Conservation (phyloP, 139 green algal genomes). For the Chara braunii region DNA sequence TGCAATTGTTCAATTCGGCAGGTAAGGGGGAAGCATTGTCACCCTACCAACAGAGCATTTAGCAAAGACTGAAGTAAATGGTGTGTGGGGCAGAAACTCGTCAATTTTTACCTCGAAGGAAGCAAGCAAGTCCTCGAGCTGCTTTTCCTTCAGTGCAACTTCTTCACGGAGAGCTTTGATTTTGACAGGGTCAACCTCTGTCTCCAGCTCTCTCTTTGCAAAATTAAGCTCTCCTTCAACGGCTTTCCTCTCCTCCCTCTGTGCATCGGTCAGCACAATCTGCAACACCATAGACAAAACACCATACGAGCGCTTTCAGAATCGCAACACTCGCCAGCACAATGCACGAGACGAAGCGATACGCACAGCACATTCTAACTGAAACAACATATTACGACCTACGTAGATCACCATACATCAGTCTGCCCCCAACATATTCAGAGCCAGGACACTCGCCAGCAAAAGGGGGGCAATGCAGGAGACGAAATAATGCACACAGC, state of each 20-base stretch:
- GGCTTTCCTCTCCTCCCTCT: slow-evolving; percentile 40
- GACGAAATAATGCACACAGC: too few species aligned
- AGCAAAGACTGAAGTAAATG: too few species aligned
- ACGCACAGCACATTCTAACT: neutral
- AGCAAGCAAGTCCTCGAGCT: slow-evolving; percentile 30
- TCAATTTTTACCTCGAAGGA: slow-evolving; percentile 43
- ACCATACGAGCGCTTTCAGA: neutral
- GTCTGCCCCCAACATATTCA: too few species aligned
- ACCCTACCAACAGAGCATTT: too few species aligned
- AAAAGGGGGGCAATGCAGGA: too few species aligned
- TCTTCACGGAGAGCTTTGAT: slow-evolving; percentile 29
- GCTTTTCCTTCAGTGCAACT: slow-evolving; percentile 25
- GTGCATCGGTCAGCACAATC: slow-evolving; percentile 29
- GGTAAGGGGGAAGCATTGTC: too few species aligned
- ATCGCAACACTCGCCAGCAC: neutral
- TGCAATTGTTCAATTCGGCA: too few species aligned
- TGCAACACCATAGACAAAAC: too few species aligned
- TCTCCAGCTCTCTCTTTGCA: slow-evolving; percentile 35
- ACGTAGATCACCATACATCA: too few species aligned
- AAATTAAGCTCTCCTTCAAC: slow-evolving; percentile 35
- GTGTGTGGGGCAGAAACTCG: neutral
- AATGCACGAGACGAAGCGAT: neutral
- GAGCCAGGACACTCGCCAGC: too few species aligned
- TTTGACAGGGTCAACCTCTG: slow-evolving; percentile 4
- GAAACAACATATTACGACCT: neutral